phyloP scores from a whole-genome alignment of 371 early-diverging fungal genomes.

The Batkoa obscura region DNA sequence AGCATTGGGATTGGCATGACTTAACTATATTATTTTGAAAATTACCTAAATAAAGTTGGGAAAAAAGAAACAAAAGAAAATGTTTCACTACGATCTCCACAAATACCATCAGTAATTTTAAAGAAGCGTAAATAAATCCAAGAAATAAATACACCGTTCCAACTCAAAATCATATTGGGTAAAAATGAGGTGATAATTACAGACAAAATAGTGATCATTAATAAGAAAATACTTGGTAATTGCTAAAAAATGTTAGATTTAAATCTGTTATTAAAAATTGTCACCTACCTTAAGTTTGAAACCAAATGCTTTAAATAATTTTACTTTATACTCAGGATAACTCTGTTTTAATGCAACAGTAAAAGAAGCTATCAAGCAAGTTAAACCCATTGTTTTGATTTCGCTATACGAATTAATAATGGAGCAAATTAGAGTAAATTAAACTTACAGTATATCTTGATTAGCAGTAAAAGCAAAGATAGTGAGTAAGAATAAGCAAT shows the following conservation, averaged over 20 bases:
- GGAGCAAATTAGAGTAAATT: background rate
- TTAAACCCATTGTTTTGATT: background rate
- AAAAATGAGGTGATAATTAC: conserved; percentile 14
- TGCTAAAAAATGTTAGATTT: conserved; percentile 13
- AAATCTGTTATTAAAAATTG: background rate
- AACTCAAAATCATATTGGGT: conserved; percentile 14
- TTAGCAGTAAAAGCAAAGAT: background rate
- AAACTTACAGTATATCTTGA: background rate
- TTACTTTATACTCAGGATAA: conserved; percentile 6
- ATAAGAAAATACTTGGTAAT: conserved; percentile 16
- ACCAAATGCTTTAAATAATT: conserved; percentile 16
- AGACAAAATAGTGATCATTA: conserved; percentile 13
- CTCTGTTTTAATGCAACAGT: conserved; percentile 9
- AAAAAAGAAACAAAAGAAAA: conserved; percentile 68
- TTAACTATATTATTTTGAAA: background rate
- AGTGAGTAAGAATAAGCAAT: conserved; percentile 22
- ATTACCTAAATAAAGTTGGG: conserved; percentile 55
- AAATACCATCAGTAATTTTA: conserved; percentile 52
- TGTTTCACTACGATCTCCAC: conserved; percentile 63
- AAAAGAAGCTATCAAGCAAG: conserved; percentile 9
- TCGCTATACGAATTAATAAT: background rate
- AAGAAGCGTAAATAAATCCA: conserved; percentile 71
- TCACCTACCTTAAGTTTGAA: conserved; percentile 8
- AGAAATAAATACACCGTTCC: conserved; percentile 38
- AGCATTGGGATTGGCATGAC: no score